A percentile compares a stretch with the other conserved stretches of the same genome.
Conservation (phyloP, 352 stramenopile species). For the Plasmopara halstedii region DNA sequence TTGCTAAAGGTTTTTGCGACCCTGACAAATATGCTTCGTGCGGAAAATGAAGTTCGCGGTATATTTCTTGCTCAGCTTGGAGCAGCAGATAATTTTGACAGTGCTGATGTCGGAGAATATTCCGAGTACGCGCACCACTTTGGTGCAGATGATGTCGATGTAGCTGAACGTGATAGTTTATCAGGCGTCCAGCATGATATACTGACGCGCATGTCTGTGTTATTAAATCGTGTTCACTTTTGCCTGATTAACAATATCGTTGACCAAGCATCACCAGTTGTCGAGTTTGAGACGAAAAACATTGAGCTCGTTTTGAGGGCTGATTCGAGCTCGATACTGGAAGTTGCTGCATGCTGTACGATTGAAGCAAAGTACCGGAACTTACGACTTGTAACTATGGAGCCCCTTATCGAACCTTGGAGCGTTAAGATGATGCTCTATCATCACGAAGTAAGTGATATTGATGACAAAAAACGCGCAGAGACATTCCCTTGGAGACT, state of each 20-base stretch:
- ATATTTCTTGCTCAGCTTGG: conserved; percentile 29
- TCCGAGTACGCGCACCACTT: conserved; percentile 33
- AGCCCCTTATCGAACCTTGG: conserved; percentile 81
- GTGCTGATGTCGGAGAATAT: conserved; percentile 19
- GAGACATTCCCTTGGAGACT: conserved; percentile 38
- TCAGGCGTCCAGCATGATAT: conserved; percentile 12
- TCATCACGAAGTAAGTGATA: conserved; percentile 13
- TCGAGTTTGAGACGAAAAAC: conserved; percentile 47
- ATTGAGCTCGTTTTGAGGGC: conserved; percentile 29
- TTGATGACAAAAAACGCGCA: conserved; percentile 15
- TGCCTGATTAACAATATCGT: conserved; percentile 79
- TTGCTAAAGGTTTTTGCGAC: conserved; percentile 45
- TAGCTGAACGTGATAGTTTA: conserved; percentile 3
- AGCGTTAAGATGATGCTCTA: conserved; percentile 37
- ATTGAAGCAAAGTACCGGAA: conserved; percentile 83
- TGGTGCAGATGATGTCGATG: conserved; percentile 10
- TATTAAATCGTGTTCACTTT: conserved; percentile 43
- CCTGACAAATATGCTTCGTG: conserved; percentile 27
- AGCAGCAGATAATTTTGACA: conserved; percentile 32
- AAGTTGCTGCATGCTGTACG: conserved; percentile 29
- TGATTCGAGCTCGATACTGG: conserved; percentile 27
- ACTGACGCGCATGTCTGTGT: conserved; percentile 24
- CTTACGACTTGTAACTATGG: conserved; percentile 64
- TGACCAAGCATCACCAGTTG: conserved; percentile 66
- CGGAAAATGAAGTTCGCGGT: conserved; percentile 37